Conservation (phyloP, 257 asterid genomes). For the Lycium ferocissimum region DNA sequence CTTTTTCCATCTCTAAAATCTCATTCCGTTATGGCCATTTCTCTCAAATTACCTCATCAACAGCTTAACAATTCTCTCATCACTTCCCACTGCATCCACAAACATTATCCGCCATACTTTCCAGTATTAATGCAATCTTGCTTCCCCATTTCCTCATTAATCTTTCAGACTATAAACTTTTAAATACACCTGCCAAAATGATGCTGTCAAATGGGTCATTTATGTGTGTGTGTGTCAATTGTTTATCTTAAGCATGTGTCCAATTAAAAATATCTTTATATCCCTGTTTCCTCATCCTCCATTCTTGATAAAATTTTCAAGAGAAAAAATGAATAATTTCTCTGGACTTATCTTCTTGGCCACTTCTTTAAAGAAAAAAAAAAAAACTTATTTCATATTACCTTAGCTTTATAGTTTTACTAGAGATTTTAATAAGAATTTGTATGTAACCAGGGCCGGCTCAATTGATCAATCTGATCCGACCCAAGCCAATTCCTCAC, state of each 20-base stretch:
- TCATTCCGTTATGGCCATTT: conserved; percentile 32
- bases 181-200: conserved; percentile 72
- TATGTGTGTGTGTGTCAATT: too few relatives aligned
- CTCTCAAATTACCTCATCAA: conserved; percentile 57
- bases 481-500: too few relatives aligned
- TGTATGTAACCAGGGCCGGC: too few relatives aligned
- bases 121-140: conserved; percentile 55
- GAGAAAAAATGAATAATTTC: conserved; percentile 34
- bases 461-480: too few relatives aligned
- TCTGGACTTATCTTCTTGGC: conserved; percentile 25
- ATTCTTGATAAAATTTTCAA: not conserved
- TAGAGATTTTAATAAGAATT: too few relatives aligned
- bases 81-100: conserved; percentile 70
- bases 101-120: conserved; percentile 38
- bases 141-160: conserved; percentile 76
- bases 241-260: too few relatives aligned
- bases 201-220: conserved; percentile 59
- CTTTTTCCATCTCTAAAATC: conserved; percentile 54
- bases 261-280: too few relatives aligned
- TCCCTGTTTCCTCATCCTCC: not conserved
- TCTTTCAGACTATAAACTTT: conserved; percentile 63
- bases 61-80: conserved; percentile 64
- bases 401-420: too few relatives aligned
- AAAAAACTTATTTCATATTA: too few relatives aligned
- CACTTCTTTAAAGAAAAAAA: too few relatives aligned